Evolutionary conservation across 306 rosid species (phyloP), one percentile per base, ranked within the genome.

Genomic region (Potentilla sterilis): DNA sequence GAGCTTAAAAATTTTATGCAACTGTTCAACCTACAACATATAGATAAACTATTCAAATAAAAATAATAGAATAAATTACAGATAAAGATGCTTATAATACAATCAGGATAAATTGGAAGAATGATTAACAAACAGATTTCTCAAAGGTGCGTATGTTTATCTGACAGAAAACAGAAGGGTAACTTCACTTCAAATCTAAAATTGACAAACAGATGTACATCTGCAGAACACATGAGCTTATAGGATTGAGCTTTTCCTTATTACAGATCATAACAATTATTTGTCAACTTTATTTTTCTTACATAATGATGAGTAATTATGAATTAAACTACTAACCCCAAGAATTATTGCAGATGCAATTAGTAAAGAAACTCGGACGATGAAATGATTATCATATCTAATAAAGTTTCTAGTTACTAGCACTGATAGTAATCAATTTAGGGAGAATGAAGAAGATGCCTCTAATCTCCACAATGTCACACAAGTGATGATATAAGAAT

Each of bases 1-100:
- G 38, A 94, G 97, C 89, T 94, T 94, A 81, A 88, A 94, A 69
- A 92, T 94, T 83, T 85, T 94, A 82, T 94, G 98, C 83, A 94
- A 85, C 67, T 94, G 98, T 80, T 94, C 98, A 79, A 94, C 96
- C 98, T 94, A 73, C 77, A 87, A 73, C 55, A 72, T 58, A 64
- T 21, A 57, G 46, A 68, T 15, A 42, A 43, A 51, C 46, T 24
- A 59, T 40, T 55, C 32, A 55, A n/a, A 19, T 18, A 19, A n/a
- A 19, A 51, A 51, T 8, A 52, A 52, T 52, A 18, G 2, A 18
- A 49, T 49, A 6, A 51, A 6, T 16, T 52, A 54, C 22, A 6
- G 32, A 55, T 9, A 55, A 19, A 16, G 32, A 61, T 61, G 67
- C n/a, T 61, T 65, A 51, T 4, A 9, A 59, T 32, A 62, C 52